Conservation (phyloP, 1,139 yeast species). For the Lodderomyces parapsilosis region DNA sequence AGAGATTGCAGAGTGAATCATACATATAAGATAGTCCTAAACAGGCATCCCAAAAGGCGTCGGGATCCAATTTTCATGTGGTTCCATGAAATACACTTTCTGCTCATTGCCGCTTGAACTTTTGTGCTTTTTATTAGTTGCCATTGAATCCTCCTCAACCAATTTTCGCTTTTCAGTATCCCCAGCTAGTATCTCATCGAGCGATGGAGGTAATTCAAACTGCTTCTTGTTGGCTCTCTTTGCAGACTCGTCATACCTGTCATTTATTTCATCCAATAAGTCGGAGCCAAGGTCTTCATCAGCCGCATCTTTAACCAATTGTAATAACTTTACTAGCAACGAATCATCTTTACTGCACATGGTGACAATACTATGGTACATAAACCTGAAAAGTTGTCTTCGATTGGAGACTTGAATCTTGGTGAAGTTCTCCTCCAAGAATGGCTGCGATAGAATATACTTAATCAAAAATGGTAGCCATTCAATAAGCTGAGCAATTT, state of each 20-base stretch:
- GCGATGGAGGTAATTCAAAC: slow-evolving; percentile 23
- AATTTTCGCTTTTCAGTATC: slow-evolving; percentile 8
- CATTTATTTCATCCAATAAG: neutral
- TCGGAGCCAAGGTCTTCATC: neutral
- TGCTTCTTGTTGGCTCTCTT: slow-evolving; percentile 4
- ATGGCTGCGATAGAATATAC: neutral
- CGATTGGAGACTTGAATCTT: neutral
- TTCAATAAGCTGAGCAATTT: slow-evolving; percentile 18
- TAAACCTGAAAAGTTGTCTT: neutral
- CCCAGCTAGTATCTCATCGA: slow-evolving; percentile 23
- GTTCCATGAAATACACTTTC: slow-evolving; percentile 25
- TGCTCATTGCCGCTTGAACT: slow-evolving; percentile 6
- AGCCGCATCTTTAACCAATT: neutral
- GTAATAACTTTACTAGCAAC: neutral
- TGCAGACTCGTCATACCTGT: neutral
- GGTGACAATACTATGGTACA: neutral
- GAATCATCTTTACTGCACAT: neutral
- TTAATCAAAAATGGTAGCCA: slow-evolving; percentile 16
- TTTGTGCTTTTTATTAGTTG: slow-evolving; percentile 4
- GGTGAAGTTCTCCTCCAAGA: neutral
- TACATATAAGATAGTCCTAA: slow-evolving; percentile 1
- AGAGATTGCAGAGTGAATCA: neutral
- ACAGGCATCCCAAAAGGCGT: slow-evolving; percentile 31
- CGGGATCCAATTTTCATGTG: slow-evolving; percentile 32
- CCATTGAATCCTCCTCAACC: slow-evolving; percentile 2